Base-by-base conservation (phyloP, 768 basidiomycete genomes). In the Pluteus cervinus region DNA sequence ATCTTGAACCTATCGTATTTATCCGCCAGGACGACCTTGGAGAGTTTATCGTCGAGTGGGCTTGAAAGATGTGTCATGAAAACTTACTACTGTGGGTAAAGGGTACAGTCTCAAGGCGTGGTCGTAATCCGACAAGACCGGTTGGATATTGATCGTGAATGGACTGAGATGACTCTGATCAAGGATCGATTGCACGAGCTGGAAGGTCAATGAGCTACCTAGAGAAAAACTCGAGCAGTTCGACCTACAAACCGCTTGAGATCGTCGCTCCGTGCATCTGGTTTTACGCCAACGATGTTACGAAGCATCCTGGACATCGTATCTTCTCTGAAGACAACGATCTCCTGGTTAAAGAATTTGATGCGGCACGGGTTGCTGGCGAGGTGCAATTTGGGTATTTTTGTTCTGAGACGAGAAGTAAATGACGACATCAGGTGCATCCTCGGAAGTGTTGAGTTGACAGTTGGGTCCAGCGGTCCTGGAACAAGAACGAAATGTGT, bases 91-190 rank as follows among this genome's bases (percentile, higher is more conserved):
- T 1, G 92, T 94, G 1, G 96, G 96, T 48, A 96, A 69, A 15
- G 96, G 96, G 54, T 98, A 98, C 20, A 99, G 64, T 7, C 96
- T 78, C 16, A 99, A 69, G 2, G 90, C 65, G 52, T 98, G 93
- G 54, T 98, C 94, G 56, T 80, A 88, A 51, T 96, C 94, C 41
- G 89, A 75, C 7, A 93, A 61, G 2, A 82, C 83, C 1, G 96
- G 90, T 50, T 94, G 87, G 23, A 94, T 80, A 37, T 82, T 76
- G 20, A 78, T 68, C 1, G 91, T 81, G 18, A 98, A 62, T 0
- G 96, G 96, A 10, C 78, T 79, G n/a, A 99, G 73, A 63, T 98
- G 93, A 24, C 84, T 81, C 61, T 99, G 96, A 54, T 99, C 96
- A 24, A 98, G 64, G 25, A 99, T 80, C 0, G 93, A 86, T 63